Evolutionary conservation across 768 basidiomycete genomes (phyloP), one percentile per base, ranked within the genome.

Genomic region (Tricholoma flavovirens): DNA sequence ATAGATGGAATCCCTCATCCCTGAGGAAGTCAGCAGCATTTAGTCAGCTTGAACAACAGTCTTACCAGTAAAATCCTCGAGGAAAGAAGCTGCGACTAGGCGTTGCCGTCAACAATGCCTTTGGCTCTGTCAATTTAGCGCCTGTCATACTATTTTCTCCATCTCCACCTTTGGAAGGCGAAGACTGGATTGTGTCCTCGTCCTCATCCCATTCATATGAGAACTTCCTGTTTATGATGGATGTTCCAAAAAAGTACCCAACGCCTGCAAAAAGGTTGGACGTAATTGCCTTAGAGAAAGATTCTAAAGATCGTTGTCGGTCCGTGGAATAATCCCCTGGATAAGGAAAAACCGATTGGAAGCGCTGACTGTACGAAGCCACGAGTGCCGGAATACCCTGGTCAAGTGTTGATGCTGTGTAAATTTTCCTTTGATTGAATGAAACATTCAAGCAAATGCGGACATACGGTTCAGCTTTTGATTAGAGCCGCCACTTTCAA

Each of bases 61-160:
- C 46, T 35, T 69, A 90, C 90, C 95, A 98, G 70, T 98, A 98
- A 72, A 98, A 98, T 15, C 95, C 95, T 68, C 95, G 79, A 0
- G 95, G 95, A 77, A 98, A 98, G 77, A 98, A 98, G 62, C 93
- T 93, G 33, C 96, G 80, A 66, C 93, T 96, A 4, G 95, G 95
- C 0, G 96, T 98, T 1, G 92, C 94, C 7, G 95, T 96, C 60
- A 97, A 71, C 17, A 98, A 72, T 17, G 83, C 82, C 56, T 77
- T 84, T 6, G 90, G 87, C 32, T 88, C 87, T 4, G 88, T 90
- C 58, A 93, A 64, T 54, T 71, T 79, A 14, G 88, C 79, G n/a
- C 84, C 88, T 38, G 70, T 74, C 53, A 73, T 67, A 12, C 52
- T 59, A n/a, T 17, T 53, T 9, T 71, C 70, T 15, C 73, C 69